phyloP scores from a whole-genome alignment of 2,329 filamentous ascomycete species.

The Chrysosporium keratinophilum region DNA sequence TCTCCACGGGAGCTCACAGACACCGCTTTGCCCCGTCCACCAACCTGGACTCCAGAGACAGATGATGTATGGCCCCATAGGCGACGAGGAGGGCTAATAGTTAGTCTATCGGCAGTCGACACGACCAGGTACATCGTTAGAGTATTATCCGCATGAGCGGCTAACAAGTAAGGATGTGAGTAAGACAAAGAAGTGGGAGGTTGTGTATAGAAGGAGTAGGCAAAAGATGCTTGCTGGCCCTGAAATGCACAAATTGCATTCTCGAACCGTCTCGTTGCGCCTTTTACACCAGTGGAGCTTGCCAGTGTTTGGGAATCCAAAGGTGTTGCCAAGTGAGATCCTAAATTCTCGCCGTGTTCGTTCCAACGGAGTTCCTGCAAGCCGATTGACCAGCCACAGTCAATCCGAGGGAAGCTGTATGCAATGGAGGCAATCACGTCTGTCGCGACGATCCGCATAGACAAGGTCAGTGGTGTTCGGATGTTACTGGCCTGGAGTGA shows the following conservation, averaged over 20 bases:
- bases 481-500: constrained; percentile 73
- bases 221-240: background rate
- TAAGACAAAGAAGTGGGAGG: constrained; percentile 58
- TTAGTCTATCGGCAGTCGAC: constrained; percentile 55
- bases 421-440: constrained; percentile 72
- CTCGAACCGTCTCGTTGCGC: background rate
- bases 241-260: background rate
- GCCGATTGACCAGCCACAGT: constrained; percentile 76
- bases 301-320: constrained; percentile 23
- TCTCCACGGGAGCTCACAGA: constrained; percentile 75
- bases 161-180: constrained; percentile 74
- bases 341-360: constrained; percentile 34
- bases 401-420: constrained; percentile 67
- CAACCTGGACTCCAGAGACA: constrained; percentile 76
- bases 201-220: constrained; percentile 15
- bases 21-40: constrained; percentile 73
- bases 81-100: constrained; percentile 61
- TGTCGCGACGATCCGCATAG: constrained; percentile 56
- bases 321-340: constrained; percentile 32
- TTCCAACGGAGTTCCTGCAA: constrained; percentile 79
- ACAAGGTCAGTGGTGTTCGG: constrained; percentile 68
- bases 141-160: constrained; percentile 78
- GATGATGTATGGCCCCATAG: constrained; percentile 90
- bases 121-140: constrained; percentile 71
- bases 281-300: background rate